phyloP scores from a whole-genome alignment of 2,329 filamentous ascomycete species.

The Neopestalotiopsis sp. region DNA sequence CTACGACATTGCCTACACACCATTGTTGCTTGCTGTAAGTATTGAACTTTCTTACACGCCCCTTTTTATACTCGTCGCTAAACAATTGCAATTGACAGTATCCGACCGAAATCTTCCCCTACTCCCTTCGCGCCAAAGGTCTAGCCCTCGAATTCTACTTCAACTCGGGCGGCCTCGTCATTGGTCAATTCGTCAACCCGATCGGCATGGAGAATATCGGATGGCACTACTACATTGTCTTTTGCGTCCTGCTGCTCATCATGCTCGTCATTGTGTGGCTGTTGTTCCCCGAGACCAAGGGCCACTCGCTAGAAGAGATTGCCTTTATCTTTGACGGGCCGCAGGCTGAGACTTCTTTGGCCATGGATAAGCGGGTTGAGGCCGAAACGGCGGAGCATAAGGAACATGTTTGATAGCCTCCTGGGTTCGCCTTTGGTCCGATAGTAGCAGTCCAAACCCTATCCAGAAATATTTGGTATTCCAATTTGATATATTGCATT shows the following conservation, averaged over 20 bases:
- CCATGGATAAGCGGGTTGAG: not conserved
- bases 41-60: not conserved
- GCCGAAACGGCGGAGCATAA: not conserved
- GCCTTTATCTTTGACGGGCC: slow-evolving; percentile 59
- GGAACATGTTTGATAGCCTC: not conserved
- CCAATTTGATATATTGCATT: too few species aligned
- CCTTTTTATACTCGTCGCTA: not conserved
- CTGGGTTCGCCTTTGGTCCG: too few species aligned
- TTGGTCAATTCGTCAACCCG: slow-evolving; percentile 49
- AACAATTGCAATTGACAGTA: slow-evolving; percentile 33
- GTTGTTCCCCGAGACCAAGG: slow-evolving; percentile 58
- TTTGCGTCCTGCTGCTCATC: slow-evolving; percentile 45
- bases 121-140: slow-evolving; percentile 43
- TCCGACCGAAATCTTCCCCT: slow-evolving; percentile 45
- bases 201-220: slow-evolving; percentile 54
- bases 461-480: too few species aligned
- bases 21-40: slow-evolving; percentile 33
- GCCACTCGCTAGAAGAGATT: slow-evolving; percentile 58
- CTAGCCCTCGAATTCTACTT: slow-evolving; percentile 36
- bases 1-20: slow-evolving; percentile 62
- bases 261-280: slow-evolving; percentile 44
- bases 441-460: too few species aligned
- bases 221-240: slow-evolving; percentile 64
- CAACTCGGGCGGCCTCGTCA: slow-evolving; percentile 31
- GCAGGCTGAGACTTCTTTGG: not conserved